Evolutionary conservation across 495 filamentous ascomycete species (phyloP), one percentile per base, ranked within the genome.

Genomic region (Bryoglossum gracile): DNA sequence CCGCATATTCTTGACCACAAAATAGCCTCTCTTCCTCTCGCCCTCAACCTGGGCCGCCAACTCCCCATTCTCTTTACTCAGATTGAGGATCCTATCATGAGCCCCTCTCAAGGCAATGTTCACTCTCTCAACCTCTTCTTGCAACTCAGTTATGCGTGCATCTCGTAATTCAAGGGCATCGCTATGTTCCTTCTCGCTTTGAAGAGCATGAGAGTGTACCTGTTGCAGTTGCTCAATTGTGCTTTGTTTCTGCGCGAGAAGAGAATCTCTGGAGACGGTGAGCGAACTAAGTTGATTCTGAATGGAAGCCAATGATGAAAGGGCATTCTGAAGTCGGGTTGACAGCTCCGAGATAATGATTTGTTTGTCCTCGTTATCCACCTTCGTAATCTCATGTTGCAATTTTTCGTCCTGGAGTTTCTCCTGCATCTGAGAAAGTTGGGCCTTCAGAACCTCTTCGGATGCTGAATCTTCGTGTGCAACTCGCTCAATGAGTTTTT

Each of bases 401-500:
- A 62, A 10, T 51, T 67, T 62, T 25, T 62, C 63, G 23, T 53
- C 58, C 21, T 58, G 63, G 46, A 64, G 46, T 40, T 37, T 41
- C 14, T 61, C 22, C 19, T 67, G 51, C 3, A 45, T 30, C 3
- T 55, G 53, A 0, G 66, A 47, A 24, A 65, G 54, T 61, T 62
- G 45, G 62, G 52, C 1, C 30, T 53, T 37, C 64, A 67, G n/a
- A 51, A 51, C 13, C 57, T 56, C 32, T 60, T 68, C 44, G 3
- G 54, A 50, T 1, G 51, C 57, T 0, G 57, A 30, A 18, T 80
- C 73, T 22, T 85, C 76, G 9, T 60, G 54, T 54, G 89, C 85
- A 45, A 87, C 62, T 0, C 61, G 61, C 21, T 64, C 68, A 30
- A 89, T 74, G 6, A 88, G 67, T 1, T 58, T 50, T 60, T 89